Percentiles rank a stretch among this genome's conserved stretches.
Evolutionary conservation across 306 rosid species (phyloP).

Genomic region (Calophaca sinica): DNA sequence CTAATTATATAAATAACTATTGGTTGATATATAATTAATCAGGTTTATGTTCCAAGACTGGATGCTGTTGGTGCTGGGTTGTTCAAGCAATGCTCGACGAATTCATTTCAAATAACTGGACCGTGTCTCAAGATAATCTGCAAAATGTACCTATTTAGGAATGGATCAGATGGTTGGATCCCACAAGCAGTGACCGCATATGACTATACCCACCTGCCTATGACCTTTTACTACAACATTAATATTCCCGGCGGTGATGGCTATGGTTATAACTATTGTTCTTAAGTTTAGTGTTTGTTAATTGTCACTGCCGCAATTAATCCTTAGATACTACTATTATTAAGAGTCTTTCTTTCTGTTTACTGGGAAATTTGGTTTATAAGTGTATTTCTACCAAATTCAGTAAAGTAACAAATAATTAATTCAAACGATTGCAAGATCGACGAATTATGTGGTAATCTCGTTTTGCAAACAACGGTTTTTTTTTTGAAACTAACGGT

Average conservation of each 20-base stretch:
- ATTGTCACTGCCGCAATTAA: too few species aligned
- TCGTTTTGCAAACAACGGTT: too few species aligned
- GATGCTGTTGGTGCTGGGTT: slow-evolving; percentile 54
- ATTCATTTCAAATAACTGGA: slow-evolving; percentile 52
- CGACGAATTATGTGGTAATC: too few species aligned
- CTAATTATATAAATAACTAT: neutral
- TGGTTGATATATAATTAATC: neutral
- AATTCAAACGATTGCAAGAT: too few species aligned
- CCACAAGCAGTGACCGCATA: slow-evolving; percentile 56
- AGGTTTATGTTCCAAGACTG: slow-evolving; percentile 67
- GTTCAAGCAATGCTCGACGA: slow-evolving; percentile 58
- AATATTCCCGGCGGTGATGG: slow-evolving; percentile 52
- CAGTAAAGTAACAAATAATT: too few species aligned
- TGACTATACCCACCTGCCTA: slow-evolving; percentile 43
- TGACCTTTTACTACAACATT: slow-evolving; percentile 48
- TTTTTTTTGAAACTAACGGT: too few species aligned
- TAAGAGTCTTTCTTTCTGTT: too few species aligned
- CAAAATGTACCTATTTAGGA: slow-evolving; percentile 56
- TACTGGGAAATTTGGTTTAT: too few species aligned
- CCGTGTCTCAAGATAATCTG: slow-evolving; percentile 62
- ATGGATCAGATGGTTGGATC: slow-evolving; percentile 74
- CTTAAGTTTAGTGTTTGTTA: neutral
- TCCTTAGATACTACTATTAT: too few species aligned
- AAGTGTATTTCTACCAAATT: too few species aligned
- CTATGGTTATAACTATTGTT: slow-evolving; percentile 56